Evolutionary conservation across 768 basidiomycete species (phyloP), one percentile per base, ranked within the genome.

Genomic region (Dacryopinax spathularia): DNA sequence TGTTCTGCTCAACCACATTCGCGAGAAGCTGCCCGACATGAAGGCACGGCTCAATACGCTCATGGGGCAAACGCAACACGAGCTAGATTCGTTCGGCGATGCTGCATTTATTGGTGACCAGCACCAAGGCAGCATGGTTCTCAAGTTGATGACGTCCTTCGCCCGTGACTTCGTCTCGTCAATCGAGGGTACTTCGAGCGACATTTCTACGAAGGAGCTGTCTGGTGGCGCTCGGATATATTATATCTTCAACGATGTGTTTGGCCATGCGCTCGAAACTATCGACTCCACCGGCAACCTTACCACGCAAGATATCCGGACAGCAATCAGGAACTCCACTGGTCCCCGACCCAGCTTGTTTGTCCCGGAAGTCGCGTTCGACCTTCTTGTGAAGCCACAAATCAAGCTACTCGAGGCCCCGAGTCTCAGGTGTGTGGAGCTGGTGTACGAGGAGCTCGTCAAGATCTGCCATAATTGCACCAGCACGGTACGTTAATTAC

Each of bases 401-500:
- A 97, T 99, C 73, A 94, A 96, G 76, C 79, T 98, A 25, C 76
- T 99, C 60, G 95, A 98, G 74, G 84, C 91, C 12, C 96, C 96
- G 15, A 91, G 91, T 75, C 74, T 96, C 75, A 81, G 96, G 41
- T 99, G 96, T 69, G 96, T 98, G 20, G 96, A 98, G 73, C 76
- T 99, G 69, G 96, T 99, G 7, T 99, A 99, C 72, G 96, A 99
- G 74, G 96, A 99, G 74, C 78, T 99, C 62, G 97, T 99, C 67
- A 98, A 98, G 79, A 94, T 99, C 48, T 98, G 96, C 74, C 96
- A 99, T 73, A 98, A 95, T 71, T 97, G 95, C 75, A 96, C 95
- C 2, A 89, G 89, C 73, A 73, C 82, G 60, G 93, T 94, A 71
- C 72, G 84, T 75, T 27, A n/a, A 35, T 36, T 22, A 25, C 16